These are phyloP conservation scores for Hortaea werneckii DNA, from an alignment of 2,329 filamentous ascomycete genomes.

Conservation along the genomic window DNA sequence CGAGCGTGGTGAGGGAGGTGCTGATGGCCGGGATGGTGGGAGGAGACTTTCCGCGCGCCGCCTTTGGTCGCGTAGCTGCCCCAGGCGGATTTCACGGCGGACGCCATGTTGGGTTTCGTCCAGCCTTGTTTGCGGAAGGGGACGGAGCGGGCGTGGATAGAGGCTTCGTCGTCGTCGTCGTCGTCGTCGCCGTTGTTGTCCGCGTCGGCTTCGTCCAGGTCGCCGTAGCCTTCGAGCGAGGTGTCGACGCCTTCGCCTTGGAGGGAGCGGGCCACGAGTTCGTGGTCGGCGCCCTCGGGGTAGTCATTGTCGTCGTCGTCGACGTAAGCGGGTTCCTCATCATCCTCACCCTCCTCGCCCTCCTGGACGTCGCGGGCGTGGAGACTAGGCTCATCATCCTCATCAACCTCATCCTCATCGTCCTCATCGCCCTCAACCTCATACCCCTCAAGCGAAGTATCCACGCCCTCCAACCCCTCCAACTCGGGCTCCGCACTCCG, in stretches of 20 bases:
- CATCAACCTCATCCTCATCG: neutral
- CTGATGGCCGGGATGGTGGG: no score
- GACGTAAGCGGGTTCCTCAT: neutral
- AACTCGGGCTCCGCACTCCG: neutral
- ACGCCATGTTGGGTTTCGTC: neutral
- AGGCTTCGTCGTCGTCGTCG: neutral
- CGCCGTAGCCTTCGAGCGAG: slow-evolving; percentile 4
- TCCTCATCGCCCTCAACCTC: neutral
- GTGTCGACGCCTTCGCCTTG: slow-evolving; percentile 2
- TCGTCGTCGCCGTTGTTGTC: neutral
- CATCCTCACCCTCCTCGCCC: neutral
- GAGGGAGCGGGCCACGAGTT: neutral
- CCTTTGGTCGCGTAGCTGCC: neutral
- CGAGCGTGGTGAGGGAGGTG: no score
- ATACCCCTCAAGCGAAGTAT: slow-evolving; percentile 5
- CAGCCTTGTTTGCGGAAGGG: neutral
- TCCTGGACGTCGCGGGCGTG: neutral
- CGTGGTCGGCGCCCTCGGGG: neutral
- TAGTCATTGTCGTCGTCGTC: neutral
- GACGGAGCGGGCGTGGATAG: neutral
- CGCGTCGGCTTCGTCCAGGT: neutral
- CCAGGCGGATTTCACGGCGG: neutral
- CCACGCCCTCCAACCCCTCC: slow-evolving; percentile 1
- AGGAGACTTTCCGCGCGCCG: neutral
- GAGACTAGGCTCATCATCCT: neutral